Base-by-base conservation (phyloP, 208 protist genomes). In the Angomonas ambiguus region DNA sequence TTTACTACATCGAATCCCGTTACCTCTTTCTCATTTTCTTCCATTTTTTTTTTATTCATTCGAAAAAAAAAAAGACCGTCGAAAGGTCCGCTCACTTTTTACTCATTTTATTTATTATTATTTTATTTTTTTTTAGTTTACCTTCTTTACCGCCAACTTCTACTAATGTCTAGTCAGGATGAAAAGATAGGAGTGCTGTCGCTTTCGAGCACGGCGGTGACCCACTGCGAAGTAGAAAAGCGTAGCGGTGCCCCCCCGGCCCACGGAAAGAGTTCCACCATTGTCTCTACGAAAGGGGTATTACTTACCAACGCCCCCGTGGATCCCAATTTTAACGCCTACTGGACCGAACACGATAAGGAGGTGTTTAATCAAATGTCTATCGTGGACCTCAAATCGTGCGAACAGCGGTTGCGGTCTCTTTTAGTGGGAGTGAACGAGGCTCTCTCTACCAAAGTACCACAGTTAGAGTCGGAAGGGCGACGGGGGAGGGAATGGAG, bases 21-120 rank as follows among this genome's bases (percentile, higher is more conserved):
- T 71, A 18, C 13, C 61, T 71, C 38, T 64, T 0, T 42, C 38
- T 41, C 70, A 56, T 65, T 55, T 27, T 25, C 53, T 65, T 24
- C 28, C 4, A 58, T 61, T 11, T 45, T n/a, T 32, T 25, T 31
- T 20, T 28, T 30, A 27, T 41, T 41, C 27, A 41, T n/a, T 55
- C 33, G 60, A 18, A 48, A 48, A 48, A 48, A 48, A 18, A 48
- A 48, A 48, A 48, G 11, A n/a, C n/a, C n/a, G n/a, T n/a, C n/a
- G n/a, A n/a, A n/a, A n/a, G n/a, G n/a, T n/a, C n/a, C n/a, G n/a
- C n/a, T n/a, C n/a, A n/a, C n/a, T n/a, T n/a, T n/a, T n/a, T n/a
- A n/a, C n/a, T n/a, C n/a, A n/a, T n/a, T n/a, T n/a, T n/a, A n/a
- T n/a, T n/a, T n/a, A n/a, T n/a, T n/a, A n/a, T n/a, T n/a, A n/a